Percentiles rank a stretch among this genome's conserved stretches.
Conservation (phyloP, 2,329 filamentous ascomycete genomes). For the Aspergillus ustus region DNA sequence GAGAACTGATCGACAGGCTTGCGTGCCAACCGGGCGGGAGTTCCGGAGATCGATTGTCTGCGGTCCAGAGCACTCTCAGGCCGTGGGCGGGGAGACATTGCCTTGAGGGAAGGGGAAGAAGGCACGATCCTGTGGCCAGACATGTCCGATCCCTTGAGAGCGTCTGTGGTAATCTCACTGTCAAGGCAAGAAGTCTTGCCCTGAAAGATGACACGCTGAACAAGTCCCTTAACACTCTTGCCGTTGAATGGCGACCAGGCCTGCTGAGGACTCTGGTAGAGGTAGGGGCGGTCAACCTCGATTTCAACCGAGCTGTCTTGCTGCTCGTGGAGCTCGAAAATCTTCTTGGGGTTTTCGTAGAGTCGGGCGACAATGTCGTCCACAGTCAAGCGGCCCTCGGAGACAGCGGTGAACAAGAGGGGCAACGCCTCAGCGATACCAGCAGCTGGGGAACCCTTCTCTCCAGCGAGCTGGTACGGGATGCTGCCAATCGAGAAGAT, state of each 20-base stretch:
- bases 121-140: conserved; percentile 63
- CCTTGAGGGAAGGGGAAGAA: conserved; percentile 63
- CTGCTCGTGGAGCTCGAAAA: conserved; percentile 83
- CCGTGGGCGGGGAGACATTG: conserved; percentile 46
- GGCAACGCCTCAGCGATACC: conserved; percentile 77
- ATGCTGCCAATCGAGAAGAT: conserved; percentile 79
- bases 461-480: conserved; percentile 73
- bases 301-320: conserved; percentile 73
- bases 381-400: conserved; percentile 72
- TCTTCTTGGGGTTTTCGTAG: conserved; percentile 78
- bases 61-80: conserved; percentile 44
- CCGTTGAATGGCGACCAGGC: conserved; percentile 75
- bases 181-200: conserved; percentile 76
- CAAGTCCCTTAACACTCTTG: conserved; percentile 68
- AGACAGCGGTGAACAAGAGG: conserved; percentile 74
- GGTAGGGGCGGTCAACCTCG: conserved; percentile 74
- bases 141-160: conserved; percentile 72
- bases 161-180: conserved; percentile 63
- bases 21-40: conserved; percentile 38
- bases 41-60: conserved; percentile 43
- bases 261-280: conserved; percentile 54
- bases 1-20: conserved; percentile 33
- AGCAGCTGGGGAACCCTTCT: conserved; percentile 62
- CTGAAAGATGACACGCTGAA: conserved; percentile 77
- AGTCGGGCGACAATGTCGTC: conserved; percentile 73